Evolutionary conservation across 768 basidiomycete species (phyloP), one percentile per base, ranked within the genome.

Genomic region (Tulasnella sp.): DNA sequence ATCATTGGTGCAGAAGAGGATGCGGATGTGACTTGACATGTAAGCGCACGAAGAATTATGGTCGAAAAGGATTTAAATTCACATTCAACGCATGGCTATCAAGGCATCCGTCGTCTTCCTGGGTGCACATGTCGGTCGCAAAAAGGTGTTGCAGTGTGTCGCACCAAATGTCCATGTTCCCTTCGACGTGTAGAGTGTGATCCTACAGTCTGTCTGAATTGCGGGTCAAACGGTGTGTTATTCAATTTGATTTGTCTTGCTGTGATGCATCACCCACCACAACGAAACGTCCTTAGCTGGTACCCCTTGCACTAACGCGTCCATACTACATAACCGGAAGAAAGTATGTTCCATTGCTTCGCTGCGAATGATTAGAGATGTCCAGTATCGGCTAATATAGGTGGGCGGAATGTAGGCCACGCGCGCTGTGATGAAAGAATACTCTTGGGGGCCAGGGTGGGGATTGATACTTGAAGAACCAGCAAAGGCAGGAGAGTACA

Each of bases 131-230:
- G 83, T 38, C 42, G 22, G 5, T 68, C 61, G 43, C 63, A 66
- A 2, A 60, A 56, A 19, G 67, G 63, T 53, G 63, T 63, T 19
- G 34, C 15, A 15, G 34, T 38, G 34, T 79, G 73, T 68, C 67
- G 66, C n/a, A 75, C 69, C 2, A 62, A 66, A 12, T 87, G 85
- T 63, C 74, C 76, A 8, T 88, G 85, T 65, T 72, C 69, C 50
- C 68, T 64, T 21, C 70, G 74, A 0, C 65, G 70, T 8, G 73
- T 80, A 34, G 86, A 87, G 66, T 88, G 86, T 60, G 83, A 86
- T 67, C 83, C 84, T 2, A 80, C 80, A 34, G 59, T 85, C 8
- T 88, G 86, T 61, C 4, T 64, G 10, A 70, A 70, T 11, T 84
- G 84, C 65, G 70, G 73, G 61, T 38, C 54, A 1, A 45, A 46